These are phyloP conservation scores for Verticillium longisporum DNA, from an alignment of 2,329 filamentous ascomycete species.

Conservation along the genomic window DNA sequence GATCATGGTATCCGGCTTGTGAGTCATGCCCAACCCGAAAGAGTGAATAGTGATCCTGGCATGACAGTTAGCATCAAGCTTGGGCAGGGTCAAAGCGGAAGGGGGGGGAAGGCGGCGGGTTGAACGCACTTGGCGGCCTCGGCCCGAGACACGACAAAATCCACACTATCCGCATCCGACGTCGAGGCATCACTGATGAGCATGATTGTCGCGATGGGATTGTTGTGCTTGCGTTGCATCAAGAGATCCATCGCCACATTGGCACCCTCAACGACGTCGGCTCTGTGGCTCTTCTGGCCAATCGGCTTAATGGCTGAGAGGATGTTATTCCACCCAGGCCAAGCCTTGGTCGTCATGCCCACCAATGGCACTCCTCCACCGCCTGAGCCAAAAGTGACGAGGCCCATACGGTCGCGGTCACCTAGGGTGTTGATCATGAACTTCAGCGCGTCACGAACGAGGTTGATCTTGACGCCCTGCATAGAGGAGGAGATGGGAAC, in stretches of 20 bases:
- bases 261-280: conserved; percentile 93
- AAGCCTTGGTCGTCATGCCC: conserved; percentile 95
- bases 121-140: conserved; percentile 84
- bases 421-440: conserved; percentile 89
- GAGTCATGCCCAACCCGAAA: conserved; percentile 90
- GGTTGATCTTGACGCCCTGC: conserved; percentile 97
- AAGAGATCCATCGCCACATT: conserved; percentile 98
- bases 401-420: conserved; percentile 89
- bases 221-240: conserved; percentile 95
- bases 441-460: conserved; percentile 83
- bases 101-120: too few species aligned
- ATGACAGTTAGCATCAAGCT: conserved; percentile 15
- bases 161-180: conserved; percentile 88
- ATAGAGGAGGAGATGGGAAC: conserved; percentile 97
- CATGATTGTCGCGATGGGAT: conserved; percentile 90
- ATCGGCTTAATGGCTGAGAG: conserved; percentile 85
- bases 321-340: conserved; percentile 85
- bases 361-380: conserved; percentile 89
- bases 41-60: conserved; percentile 85
- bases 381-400: conserved; percentile 94
- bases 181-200: conserved; percentile 96
- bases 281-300: conserved; percentile 91
- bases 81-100: not conserved
- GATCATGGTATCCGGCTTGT: conserved; percentile 98
- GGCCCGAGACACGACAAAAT: conserved; percentile 93